phyloP scores from a whole-genome alignment of 306 rosid genomes.

The Glycine latifolia region DNA sequence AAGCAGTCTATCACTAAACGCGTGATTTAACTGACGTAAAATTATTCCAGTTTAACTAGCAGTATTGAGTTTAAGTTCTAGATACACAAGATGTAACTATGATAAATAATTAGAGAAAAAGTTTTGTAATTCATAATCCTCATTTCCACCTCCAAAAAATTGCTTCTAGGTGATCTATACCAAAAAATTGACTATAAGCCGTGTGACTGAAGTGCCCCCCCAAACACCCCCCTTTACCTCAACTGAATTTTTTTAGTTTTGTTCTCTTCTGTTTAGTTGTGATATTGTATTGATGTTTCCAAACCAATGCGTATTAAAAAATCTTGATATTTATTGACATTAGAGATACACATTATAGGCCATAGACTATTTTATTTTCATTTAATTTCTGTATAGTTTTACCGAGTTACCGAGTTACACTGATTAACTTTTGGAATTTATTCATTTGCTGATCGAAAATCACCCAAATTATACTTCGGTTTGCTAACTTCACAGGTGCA shows the following conservation, averaged over 20 bases:
- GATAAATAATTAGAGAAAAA: no score
- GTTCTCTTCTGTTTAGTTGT: not conserved
- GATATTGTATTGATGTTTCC: not conserved
- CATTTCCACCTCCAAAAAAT: no score
- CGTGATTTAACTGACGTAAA: no score
- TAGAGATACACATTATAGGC: not conserved
- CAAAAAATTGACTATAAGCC: no score
- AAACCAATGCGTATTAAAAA: not conserved
- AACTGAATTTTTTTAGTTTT: not conserved
- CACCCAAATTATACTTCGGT: not conserved
- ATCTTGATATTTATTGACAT: not conserved
- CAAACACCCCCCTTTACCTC: no score
- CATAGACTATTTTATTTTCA: not conserved
- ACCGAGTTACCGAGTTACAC: not conserved
- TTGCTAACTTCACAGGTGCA: not conserved
- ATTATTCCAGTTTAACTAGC: no score
- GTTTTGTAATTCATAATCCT: no score
- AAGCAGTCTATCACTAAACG: no score
- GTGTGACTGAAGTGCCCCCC: no score
- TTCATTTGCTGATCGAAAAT: not conserved
- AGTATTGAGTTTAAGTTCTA: no score
- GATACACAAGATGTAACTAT: no score
- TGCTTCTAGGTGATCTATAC: no score
- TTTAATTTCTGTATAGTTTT: not conserved
- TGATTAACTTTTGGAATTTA: not conserved